Conservation (phyloP, 345 rosid genomes). For the Syzygium jambos region DNA sequence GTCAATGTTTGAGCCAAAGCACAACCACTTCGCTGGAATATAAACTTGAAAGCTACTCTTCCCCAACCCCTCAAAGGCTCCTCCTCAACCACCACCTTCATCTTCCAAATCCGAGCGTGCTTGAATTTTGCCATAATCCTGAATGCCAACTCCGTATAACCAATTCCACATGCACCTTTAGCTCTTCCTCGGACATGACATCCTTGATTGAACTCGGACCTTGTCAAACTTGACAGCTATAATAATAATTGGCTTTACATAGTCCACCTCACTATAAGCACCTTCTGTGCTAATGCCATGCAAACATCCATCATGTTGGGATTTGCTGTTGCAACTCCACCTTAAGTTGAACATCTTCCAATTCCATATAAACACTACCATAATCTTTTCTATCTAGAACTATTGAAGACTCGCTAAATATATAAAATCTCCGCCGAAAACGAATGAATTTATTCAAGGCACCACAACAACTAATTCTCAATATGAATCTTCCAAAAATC, state of each 20-base stretch:
- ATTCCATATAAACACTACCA: neutral
- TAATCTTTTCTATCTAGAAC: neutral
- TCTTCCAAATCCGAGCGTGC: neutral
- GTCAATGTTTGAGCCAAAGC: neutral
- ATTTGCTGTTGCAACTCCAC: neutral
- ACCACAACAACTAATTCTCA: neutral
- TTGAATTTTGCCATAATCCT: neutral
- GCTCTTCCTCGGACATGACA: neutral
- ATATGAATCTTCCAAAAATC: neutral
- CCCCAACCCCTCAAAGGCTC: neutral
- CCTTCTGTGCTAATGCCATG: neutral
- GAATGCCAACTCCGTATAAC: neutral
- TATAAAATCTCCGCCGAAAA: neutral
- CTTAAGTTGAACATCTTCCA: neutral
- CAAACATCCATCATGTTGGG: accelerated
- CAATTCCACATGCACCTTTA: neutral
- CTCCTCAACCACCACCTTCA: neutral
- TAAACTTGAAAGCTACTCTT: neutral
- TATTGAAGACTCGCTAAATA: neutral
- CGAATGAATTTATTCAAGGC: neutral
- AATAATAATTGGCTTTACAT: neutral
- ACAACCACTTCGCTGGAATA: neutral
- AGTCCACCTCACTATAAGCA: neutral
- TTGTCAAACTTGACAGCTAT: neutral
- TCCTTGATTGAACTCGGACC: neutral